These are phyloP conservation scores for Tolypocladium endophyticum DNA, from an alignment of 2,329 filamentous ascomycete species.

Conservation along the genomic window DNA sequence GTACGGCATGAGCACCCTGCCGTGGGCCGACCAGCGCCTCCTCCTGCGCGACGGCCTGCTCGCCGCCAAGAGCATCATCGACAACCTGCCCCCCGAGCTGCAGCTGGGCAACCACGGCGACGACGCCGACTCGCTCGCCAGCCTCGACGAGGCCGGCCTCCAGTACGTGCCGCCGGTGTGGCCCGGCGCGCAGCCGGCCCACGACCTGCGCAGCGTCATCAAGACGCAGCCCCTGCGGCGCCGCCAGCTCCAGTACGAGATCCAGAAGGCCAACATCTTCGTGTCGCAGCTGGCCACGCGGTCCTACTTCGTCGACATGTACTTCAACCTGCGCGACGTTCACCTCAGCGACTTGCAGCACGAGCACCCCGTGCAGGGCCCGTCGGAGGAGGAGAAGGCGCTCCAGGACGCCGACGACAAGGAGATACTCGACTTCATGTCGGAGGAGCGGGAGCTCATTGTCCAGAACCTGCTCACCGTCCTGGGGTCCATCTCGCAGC, in stretches of 20 bases:
- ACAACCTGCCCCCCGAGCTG: slow-evolving; percentile 59
- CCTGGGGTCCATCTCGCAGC: slow-evolving; percentile 66
- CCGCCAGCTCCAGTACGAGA: slow-evolving; percentile 64
- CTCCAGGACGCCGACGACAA: slow-evolving; percentile 30
- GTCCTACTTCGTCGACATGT: slow-evolving; percentile 78
- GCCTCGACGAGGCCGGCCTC: slow-evolving; percentile 33
- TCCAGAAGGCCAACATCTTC: slow-evolving; percentile 87
- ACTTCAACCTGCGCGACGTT: slow-evolving; percentile 65
- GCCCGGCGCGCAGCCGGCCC: slow-evolving; percentile 31
- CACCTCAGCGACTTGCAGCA: slow-evolving; percentile 38
- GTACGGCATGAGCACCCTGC: slow-evolving; percentile 67
- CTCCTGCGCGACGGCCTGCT: slow-evolving; percentile 62
- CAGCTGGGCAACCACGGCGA: slow-evolving; percentile 37
- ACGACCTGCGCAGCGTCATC: slow-evolving; percentile 40
- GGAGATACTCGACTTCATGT: slow-evolving; percentile 53
- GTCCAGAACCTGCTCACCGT: slow-evolving; percentile 69
- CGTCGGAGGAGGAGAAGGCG: slow-evolving; percentile 13
- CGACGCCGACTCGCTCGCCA: slow-evolving; percentile 24
- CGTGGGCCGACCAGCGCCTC: slow-evolving; percentile 67
- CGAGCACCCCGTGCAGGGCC: not conserved
- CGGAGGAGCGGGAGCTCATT: slow-evolving; percentile 67
- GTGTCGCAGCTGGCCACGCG: slow-evolving; percentile 71
- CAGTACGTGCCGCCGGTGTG: slow-evolving; percentile 43
- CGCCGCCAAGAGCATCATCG: slow-evolving; percentile 58
- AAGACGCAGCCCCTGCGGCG: slow-evolving; percentile 38